Percentiles rank a stretch among this genome's conserved stretches.
Evolutionary conservation across 768 basidiomycete genomes (phyloP).

Genomic region (Neoboletus brunneissimus): DNA sequence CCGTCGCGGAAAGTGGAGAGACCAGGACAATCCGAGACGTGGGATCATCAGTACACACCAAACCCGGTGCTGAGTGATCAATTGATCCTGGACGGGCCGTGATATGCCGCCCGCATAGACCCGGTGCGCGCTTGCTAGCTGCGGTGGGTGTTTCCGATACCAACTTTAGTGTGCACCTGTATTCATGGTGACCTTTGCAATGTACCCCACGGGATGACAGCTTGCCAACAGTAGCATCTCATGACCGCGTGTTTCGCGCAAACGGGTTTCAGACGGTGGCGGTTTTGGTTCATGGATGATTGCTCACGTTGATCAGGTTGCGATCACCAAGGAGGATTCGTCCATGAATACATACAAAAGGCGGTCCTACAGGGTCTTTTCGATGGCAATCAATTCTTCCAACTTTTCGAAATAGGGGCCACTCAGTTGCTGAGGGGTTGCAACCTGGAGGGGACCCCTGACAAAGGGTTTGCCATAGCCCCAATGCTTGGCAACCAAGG

Average conservation of each 20-base stretch:
- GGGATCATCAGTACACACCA: neutral
- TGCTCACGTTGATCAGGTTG: neutral
- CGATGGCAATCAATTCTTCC: conserved; percentile 44
- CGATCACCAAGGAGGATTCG: neutral
- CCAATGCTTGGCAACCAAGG: conserved; percentile 58
- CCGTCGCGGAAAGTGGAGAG: neutral
- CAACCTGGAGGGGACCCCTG: conserved; percentile 48
- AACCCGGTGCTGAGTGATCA: neutral
- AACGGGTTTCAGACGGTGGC: neutral
- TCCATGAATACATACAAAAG: conserved; percentile 3
- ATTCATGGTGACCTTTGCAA: neutral
- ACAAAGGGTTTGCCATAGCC: conserved; percentile 56
- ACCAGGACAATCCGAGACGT: neutral
- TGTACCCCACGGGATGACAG: neutral
- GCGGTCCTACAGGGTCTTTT: conserved; percentile 34
- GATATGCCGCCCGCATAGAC: too few species aligned
- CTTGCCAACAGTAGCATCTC: neutral
- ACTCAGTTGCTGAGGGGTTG: conserved; percentile 36
- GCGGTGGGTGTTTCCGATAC: neutral
- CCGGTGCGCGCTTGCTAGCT: neutral
- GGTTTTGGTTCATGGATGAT: neutral
- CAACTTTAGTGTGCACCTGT: neutral
- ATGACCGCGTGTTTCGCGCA: neutral
- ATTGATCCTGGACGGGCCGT: neutral
- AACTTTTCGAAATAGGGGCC: conserved; percentile 41